phyloP scores from a whole-genome alignment of 352 stramenopile genomes.

The Peronospora belbahrii region DNA sequence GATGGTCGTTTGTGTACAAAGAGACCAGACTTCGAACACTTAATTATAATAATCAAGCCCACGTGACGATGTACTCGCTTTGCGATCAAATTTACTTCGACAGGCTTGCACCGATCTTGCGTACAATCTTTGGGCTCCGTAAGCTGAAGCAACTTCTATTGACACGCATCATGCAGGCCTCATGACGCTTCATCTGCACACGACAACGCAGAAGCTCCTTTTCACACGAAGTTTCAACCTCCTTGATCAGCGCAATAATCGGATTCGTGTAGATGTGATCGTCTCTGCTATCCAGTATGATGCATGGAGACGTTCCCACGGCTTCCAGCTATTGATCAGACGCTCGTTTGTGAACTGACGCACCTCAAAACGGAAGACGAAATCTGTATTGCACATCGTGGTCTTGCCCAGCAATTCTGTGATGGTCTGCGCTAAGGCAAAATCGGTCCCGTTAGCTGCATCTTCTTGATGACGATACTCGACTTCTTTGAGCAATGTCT shows the following conservation, averaged over 20 bases:
- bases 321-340: slow-evolving; percentile 50
- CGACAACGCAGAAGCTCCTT: slow-evolving; percentile 78
- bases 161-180: slow-evolving; percentile 74
- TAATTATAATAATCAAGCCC: background rate
- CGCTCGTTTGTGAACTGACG: slow-evolving; percentile 37
- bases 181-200: slow-evolving; percentile 84
- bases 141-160: slow-evolving; percentile 81
- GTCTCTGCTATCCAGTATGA: slow-evolving; percentile 31
- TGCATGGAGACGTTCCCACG: slow-evolving; percentile 47
- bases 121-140: slow-evolving; percentile 85
- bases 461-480: background rate
- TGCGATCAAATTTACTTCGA: too few relatives aligned
- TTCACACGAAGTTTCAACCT: too few relatives aligned
- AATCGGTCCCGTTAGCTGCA: background rate
- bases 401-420: slow-evolving; percentile 3
- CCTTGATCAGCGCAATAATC: slow-evolving; percentile 2
- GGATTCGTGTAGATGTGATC: slow-evolving; percentile 3
- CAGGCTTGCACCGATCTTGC: slow-evolving; percentile 81
- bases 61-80: background rate
- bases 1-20: background rate
- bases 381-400: background rate
- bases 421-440: slow-evolving; percentile 7
- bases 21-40: background rate
- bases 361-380: slow-evolving; percentile 28
- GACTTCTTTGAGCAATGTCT: slow-evolving; percentile 14